Conservation (phyloP, 208 protist genomes). For the Leishmania tropica region DNA sequence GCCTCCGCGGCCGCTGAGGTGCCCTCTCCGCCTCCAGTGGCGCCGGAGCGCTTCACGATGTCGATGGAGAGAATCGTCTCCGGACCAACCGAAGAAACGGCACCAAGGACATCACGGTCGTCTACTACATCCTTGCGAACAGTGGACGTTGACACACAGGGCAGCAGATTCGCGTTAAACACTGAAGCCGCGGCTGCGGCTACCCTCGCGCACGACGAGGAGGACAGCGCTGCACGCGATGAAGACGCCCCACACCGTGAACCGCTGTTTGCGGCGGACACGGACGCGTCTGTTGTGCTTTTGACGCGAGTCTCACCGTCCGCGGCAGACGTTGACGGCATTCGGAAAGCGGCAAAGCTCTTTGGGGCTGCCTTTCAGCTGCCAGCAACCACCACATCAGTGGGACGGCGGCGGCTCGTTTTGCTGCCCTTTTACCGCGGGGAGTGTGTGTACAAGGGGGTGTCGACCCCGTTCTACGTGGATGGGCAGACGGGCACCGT, state of each 20-base stretch:
- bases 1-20: constrained; percentile 20
- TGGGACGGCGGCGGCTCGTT: neutral
- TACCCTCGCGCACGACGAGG: neutral
- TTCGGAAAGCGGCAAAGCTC: constrained; percentile 20
- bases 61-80: neutral
- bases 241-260: constrained; percentile 11
- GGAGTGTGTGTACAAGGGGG: constrained; percentile 33
- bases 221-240: neutral
- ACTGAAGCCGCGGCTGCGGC: neutral
- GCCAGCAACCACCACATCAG: constrained; percentile 8
- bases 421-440: constrained; percentile 42
- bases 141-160: neutral
- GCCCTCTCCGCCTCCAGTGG: neutral
- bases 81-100: neutral
- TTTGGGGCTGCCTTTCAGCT: constrained; percentile 38
- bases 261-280: constrained; percentile 27
- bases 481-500: constrained; percentile 45
- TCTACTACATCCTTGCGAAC: neutral
- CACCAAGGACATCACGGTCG: neutral
- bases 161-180: neutral
- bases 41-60: neutral
- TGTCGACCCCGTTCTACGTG: constrained; percentile 28
- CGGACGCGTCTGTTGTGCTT: neutral
- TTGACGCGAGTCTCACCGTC: constrained; percentile 2
- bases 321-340: constrained; percentile 5